Base-by-base conservation (phyloP, 2,329 filamentous ascomycete species). In the Clarireedia hainanense region DNA sequence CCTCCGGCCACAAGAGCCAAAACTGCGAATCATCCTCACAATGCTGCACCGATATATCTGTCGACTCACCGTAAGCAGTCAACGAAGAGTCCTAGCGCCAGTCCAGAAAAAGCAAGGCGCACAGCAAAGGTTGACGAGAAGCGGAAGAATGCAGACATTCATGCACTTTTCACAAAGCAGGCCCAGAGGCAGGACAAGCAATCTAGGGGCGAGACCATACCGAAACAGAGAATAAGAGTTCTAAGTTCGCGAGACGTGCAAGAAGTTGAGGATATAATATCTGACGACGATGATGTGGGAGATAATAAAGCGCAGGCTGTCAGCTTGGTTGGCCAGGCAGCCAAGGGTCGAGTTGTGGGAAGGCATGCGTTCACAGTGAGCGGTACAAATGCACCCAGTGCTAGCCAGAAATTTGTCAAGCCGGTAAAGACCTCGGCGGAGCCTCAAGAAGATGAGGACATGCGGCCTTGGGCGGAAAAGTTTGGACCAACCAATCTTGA, bases 381-480 rank as follows among this genome's bases (percentile, higher is more conserved):
- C 2, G 57, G 65, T 30, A 58, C 58, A 49, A 61, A 64, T 26
- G 48, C 57, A 10, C 60, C 63, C 59, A 64, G 59, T 27, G 70
- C 73, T 26, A 80, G 78, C 60, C 79, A 80, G 61, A 76, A 72
- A 57, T 84, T 83, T 58, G 66, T 81, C 52, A 24, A 75, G 70
- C 58, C 79, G 75, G 65, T 66, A 2, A 60, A 65, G 20, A 65
- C 42, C 23, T 26, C 52, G 5, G 6, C 15, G 12, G 40, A 62
- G 12, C 64, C 64, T 15, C 51, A 65, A 10, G 60, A 62, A 6
- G 60, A 61, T 6, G 73, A 81, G 37, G 85, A 90, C 61, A 72
- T 76, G 49, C 80, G 86, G 52, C 91, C 92, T 3, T 97, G 92
- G 92, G 88, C 88, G 15, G 91, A 96, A 63, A 83, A 85, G 63